Base-by-base conservation (phyloP, 345 rosid genomes). In the Microcos paniculata region DNA sequence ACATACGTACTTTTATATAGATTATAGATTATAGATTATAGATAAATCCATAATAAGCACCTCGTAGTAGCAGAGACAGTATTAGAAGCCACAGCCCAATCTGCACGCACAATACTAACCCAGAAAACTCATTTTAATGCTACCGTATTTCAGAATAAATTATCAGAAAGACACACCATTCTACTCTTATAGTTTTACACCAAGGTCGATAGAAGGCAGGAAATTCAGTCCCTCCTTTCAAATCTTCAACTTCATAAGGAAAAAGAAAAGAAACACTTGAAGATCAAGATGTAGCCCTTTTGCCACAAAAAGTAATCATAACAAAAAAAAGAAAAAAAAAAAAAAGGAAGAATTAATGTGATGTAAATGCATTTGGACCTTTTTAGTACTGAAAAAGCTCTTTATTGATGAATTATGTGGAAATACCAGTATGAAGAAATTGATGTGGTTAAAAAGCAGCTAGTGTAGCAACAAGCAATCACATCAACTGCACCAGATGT, bases 131-230 rank as follows among this genome's bases (percentile, higher is more conserved):
- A 70, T 33, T 33, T 6, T 8, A 10, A 52, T 21, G 28, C 46
- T 11, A 51, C 55, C 30, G 7, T 51, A 51, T 52, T 52, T 30
- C n/a, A 52, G 7, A 35, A 70, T 38, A 70, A 71, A 48, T 31
- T 71, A 71, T 14, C 33, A 69, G 62, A 35, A 53, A 52, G 21
- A 33, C 49, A 38, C 14, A 55, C 49, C 46, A 8, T 53, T 71
- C 31, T 55, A 71, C 63, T 53, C 53, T 71, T 71, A 31, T 24
- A 49, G 18, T 49, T 51, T 9, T 51, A 31, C 73, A 30, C 73
- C 59, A 28, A 33, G 8, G 26, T 21, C n/a, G 35, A 71, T 42
- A 33, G 1, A 55, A 38, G 21, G 45, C 6, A 70, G 28, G 53
- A 21, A 23, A 71, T 55, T 55, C 33, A 33, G 31, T 23, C 62